Conservation (phyloP, 2,329 filamentous ascomycete genomes). For the Orbilia brochopaga region DNA sequence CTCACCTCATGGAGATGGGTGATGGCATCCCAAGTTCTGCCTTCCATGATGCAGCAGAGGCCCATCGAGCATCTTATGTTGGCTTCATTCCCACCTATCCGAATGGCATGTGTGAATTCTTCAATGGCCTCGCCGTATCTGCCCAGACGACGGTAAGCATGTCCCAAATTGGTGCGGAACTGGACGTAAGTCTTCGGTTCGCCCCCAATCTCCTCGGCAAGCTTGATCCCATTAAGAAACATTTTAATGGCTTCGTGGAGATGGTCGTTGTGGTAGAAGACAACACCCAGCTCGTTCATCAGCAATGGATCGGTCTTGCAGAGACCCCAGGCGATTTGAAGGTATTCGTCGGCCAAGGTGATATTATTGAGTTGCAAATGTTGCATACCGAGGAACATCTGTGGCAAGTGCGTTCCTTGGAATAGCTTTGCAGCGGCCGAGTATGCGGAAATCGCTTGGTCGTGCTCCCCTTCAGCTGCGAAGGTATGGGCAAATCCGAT, state of each 20-base stretch:
- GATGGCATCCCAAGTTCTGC: conserved; percentile 76
- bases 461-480: conserved; percentile 94
- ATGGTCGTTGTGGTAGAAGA: conserved; percentile 89
- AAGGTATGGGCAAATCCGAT: conserved; percentile 99
- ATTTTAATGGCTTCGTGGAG: conserved; percentile 75
- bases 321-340: conserved; percentile 82
- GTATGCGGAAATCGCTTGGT: conserved; percentile 97
- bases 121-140: conserved; percentile 73
- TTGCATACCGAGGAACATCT: conserved; percentile 97
- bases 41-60: conserved; percentile 79
- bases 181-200: conserved; percentile 82
- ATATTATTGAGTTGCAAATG: conserved; percentile 96
- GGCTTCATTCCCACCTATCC: conserved; percentile 75
- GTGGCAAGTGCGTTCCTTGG: conserved; percentile 93
- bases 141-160: conserved; percentile 77
- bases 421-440: conserved; percentile 93
- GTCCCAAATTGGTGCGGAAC: conserved; percentile 85
- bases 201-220: conserved; percentile 80
- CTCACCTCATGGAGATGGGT: conserved; percentile 75
- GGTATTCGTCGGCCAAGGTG: conserved; percentile 88
- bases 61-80: conserved; percentile 82
- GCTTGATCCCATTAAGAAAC: conserved; percentile 76
- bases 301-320: conserved; percentile 86
- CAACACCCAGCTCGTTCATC: conserved; percentile 92
- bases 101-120: conserved; percentile 85